phyloP scores from a whole-genome alignment of 169 alveolate species.

The Cryptosporidium ryanae region DNA sequence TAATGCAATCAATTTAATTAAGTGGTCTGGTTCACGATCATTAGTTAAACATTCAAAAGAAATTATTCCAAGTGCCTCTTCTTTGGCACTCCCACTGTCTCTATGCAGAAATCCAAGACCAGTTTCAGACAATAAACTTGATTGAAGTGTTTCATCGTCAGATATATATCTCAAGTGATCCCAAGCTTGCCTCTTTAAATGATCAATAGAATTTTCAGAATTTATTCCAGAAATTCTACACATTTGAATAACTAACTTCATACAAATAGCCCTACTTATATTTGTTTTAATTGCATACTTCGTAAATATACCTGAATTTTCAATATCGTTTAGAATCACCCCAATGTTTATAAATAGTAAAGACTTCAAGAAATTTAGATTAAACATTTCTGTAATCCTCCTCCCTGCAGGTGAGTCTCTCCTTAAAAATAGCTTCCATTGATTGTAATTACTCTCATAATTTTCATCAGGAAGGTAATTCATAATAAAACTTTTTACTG shows the following conservation, averaged over 20 bases:
- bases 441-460: slow-evolving; percentile 26
- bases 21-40: slow-evolving; percentile 90
- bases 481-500: slow-evolving; percentile 43
- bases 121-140: slow-evolving; percentile 88
- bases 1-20: slow-evolving; percentile 89
- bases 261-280: slow-evolving; percentile 49
- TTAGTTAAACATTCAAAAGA: slow-evolving; percentile 91
- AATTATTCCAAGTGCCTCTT: slow-evolving; percentile 89
- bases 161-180: slow-evolving; percentile 44
- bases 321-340: slow-evolving; percentile 41
- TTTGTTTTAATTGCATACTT: slow-evolving; percentile 51
- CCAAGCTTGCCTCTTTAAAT: slow-evolving; percentile 68
- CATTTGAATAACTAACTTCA: slow-evolving; percentile 34
- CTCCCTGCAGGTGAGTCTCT: slow-evolving; percentile 72
- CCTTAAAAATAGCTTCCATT: slow-evolving; percentile 43
- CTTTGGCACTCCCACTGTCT: slow-evolving; percentile 92
- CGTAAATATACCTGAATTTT: slow-evolving; percentile 57
- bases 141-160: slow-evolving; percentile 72
- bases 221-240: slow-evolving; percentile 31
- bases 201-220: slow-evolving; percentile 9
- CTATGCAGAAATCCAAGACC: slow-evolving; percentile 91
- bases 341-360: slow-evolving; percentile 56
- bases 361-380: slow-evolving; percentile 31
- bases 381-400: slow-evolving; percentile 46
- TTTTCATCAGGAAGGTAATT: slow-evolving; percentile 57